A percentile compares a stretch with the other conserved stretches of the same genome.
These are phyloP conservation scores for Furcasterigmium sp. DNA, from an alignment of 2,329 filamentous ascomycete genomes.

Conservation along the genomic window DNA sequence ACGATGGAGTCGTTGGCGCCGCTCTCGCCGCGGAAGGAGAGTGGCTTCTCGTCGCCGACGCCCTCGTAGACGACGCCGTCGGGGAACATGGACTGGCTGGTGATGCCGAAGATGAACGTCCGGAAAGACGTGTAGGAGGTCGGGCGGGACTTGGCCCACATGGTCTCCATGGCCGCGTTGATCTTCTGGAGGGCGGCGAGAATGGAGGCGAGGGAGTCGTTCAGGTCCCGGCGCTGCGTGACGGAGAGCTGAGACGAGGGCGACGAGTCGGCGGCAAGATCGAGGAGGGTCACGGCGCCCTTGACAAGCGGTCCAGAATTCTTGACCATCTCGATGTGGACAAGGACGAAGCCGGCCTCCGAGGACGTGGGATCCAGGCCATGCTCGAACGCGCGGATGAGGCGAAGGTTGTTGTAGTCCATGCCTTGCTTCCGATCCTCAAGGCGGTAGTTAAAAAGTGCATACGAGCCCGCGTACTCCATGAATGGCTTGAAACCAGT, in stretches of 20 bases:
- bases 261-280: slow-evolving; percentile 37
- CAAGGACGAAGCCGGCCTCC: slow-evolving; percentile 92
- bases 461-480: slow-evolving; percentile 71
- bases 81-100: slow-evolving; percentile 89
- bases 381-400: slow-evolving; percentile 87
- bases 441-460: slow-evolving; percentile 63
- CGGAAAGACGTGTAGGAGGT: slow-evolving; percentile 83
- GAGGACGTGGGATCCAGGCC: slow-evolving; percentile 83
- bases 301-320: slow-evolving; percentile 74
- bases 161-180: slow-evolving; percentile 77
- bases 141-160: slow-evolving; percentile 88
- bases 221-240: slow-evolving; percentile 50
- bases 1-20: slow-evolving; percentile 95
- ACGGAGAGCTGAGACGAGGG: slow-evolving; percentile 11
- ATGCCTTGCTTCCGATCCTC: slow-evolving; percentile 51
- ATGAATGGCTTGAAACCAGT: slow-evolving; percentile 86
- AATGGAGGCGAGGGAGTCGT: slow-evolving; percentile 57
- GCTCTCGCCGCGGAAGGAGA: slow-evolving; percentile 85
- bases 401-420: slow-evolving; percentile 64
- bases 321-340: slow-evolving; percentile 92
- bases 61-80: slow-evolving; percentile 87
- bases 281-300: slow-evolving; percentile 64
- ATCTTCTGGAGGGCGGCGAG: slow-evolving; percentile 62
- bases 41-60: slow-evolving; percentile 61
- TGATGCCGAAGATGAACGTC: slow-evolving; percentile 96